A percentile compares a stretch with the other conserved stretches of the same genome.
Evolutionary conservation across 2,329 filamentous ascomycete genomes (phyloP).

Genomic region (Macrophomina phaseolina): DNA sequence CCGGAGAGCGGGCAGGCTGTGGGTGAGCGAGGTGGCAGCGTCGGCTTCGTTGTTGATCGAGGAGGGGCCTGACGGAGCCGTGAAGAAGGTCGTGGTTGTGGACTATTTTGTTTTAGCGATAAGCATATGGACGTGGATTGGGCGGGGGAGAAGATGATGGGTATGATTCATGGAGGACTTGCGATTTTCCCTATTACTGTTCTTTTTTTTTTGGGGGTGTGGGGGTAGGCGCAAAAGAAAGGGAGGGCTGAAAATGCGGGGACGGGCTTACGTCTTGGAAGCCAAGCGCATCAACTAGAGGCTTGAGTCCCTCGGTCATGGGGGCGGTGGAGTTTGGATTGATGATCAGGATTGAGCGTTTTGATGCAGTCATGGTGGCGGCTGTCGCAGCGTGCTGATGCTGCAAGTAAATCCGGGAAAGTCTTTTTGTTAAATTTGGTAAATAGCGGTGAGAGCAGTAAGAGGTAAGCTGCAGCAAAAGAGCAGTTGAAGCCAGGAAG

Average conservation of each 20-base stretch:
- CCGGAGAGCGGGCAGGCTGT: slow-evolving; percentile 64
- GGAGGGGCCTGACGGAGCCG: slow-evolving; percentile 67
- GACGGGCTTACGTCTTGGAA: slow-evolving; percentile 39
- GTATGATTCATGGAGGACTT: too few species aligned
- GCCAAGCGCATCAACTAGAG: slow-evolving; percentile 52
- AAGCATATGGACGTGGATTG: background rate
- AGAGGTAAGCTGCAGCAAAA: slow-evolving; percentile 2
- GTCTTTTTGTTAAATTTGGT: background rate
- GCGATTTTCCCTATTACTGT: background rate
- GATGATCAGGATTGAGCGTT: slow-evolving; percentile 67
- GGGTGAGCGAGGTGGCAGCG: slow-evolving; percentile 65
- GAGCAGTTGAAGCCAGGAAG: background rate
- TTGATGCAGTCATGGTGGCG: slow-evolving; percentile 18
- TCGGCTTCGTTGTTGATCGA: slow-evolving; percentile 81
- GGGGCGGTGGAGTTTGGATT: slow-evolving; percentile 78
- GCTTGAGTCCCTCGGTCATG: slow-evolving; percentile 73
- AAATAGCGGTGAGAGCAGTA: background rate
- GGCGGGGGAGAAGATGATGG: background rate
- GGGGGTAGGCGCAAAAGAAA: background rate
- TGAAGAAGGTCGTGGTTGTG: slow-evolving; percentile 66
- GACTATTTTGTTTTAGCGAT: slow-evolving; percentile 34
- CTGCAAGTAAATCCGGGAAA: background rate
- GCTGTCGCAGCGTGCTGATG: slow-evolving; percentile 1
- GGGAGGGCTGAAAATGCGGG: background rate
- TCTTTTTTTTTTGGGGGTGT: too few species aligned